Percentiles rank a stretch among this genome's conserved stretches.
phyloP scores from a whole-genome alignment of 2,329 filamentous ascomycete species.

The Ceratocystis colombiana region DNA sequence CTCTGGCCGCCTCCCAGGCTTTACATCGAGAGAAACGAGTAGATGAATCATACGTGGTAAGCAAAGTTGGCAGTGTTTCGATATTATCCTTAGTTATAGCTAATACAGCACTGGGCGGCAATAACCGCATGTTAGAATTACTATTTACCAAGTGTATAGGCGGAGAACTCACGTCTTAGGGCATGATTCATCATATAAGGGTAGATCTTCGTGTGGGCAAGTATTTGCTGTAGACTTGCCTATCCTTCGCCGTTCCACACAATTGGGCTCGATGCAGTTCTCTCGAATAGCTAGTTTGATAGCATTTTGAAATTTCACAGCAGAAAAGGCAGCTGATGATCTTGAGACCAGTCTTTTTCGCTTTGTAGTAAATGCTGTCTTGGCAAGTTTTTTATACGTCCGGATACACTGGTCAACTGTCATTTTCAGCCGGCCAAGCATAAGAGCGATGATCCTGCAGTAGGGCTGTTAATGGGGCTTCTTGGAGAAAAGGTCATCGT shows the following conservation, averaged over 20 bases:
- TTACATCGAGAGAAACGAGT: conserved; percentile 27
- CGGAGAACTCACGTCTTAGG: not conserved
- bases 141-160: not conserved
- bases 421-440: not conserved
- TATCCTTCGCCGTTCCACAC: not conserved
- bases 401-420: not conserved
- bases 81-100: not conserved
- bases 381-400: not conserved
- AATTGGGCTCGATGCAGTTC: not conserved
- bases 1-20: conserved; percentile 31
- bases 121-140: not conserved
- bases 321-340: not conserved
- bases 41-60: conserved; percentile 30
- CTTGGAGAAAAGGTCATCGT: conserved; percentile 18
- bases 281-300: not conserved
- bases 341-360: not conserved
- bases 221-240: not conserved
- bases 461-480: not conserved
- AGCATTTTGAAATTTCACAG: not conserved
- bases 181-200: not conserved
- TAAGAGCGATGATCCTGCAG: not conserved
- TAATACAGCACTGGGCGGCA: not conserved
- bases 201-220: not conserved
- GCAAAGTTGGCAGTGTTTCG: conserved; percentile 27
- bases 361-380: not conserved